A percentile compares a stretch with the other conserved stretches of the same genome.
Conservation (phyloP, 148 eudicot genomes). For the Rhododendron henanense region DNA sequence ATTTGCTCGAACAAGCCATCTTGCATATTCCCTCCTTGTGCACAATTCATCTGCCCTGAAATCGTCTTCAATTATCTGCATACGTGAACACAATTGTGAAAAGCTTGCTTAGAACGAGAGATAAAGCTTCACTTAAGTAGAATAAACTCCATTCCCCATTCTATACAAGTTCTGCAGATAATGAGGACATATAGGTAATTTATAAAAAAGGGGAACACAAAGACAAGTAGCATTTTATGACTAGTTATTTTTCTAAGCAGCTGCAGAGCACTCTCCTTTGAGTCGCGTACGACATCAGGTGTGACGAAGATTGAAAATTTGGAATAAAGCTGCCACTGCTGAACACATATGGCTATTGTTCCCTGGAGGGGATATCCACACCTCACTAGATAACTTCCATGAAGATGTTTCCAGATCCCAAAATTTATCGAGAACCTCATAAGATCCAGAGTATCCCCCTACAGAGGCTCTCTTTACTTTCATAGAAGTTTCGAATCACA, state of each 20-base stretch:
- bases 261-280: neutral
- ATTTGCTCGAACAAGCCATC: constrained; percentile 74
- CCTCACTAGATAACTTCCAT: neutral
- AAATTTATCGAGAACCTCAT: neutral
- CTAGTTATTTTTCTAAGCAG: neutral
- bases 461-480: neutral
- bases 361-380: neutral
- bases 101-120: constrained; percentile 40
- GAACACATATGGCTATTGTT: neutral
- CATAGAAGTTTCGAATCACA: neutral
- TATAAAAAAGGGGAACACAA: neutral
- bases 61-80: constrained; percentile 86
- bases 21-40: constrained; percentile 85
- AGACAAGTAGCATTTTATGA: neutral
- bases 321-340: neutral
- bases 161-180: neutral
- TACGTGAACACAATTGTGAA: constrained; percentile 36
- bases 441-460: neutral
- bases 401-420: neutral
- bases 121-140: constrained; percentile 5
- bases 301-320: neutral
- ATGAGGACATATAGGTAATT: neutral
- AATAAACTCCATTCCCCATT: constrained; percentile 6
- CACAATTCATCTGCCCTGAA: constrained; percentile 73
- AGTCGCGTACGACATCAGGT: neutral